These are phyloP conservation scores for Euphorbia celastroides DNA, from an alignment of 441 rosid species.

Conservation along the genomic window DNA sequence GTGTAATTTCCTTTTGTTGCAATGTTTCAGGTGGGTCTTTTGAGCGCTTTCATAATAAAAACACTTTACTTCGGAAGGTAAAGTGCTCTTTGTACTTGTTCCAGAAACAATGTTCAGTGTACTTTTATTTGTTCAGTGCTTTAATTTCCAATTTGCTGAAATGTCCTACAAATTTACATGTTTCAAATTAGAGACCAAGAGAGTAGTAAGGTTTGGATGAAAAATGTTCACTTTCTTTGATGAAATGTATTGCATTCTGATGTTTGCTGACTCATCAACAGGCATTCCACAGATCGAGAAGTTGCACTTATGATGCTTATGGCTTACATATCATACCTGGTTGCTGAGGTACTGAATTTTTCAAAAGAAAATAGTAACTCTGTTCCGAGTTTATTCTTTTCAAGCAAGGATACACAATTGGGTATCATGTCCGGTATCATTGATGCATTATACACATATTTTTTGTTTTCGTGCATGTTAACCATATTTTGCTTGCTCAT, in stretches of 20 bases:
- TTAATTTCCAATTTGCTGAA: background rate
- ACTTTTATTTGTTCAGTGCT: background rate
- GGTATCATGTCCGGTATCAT: background rate
- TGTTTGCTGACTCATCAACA: slow-evolving; percentile 21
- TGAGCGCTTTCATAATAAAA: slow-evolving; percentile 69
- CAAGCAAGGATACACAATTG: background rate
- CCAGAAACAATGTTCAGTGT: slow-evolving; percentile 3
- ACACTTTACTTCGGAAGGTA: slow-evolving; percentile 72
- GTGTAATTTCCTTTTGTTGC: slow-evolving; percentile 16
- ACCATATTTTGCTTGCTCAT: background rate
- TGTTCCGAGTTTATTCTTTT: background rate
- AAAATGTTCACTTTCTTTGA: background rate
- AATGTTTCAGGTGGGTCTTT: slow-evolving; percentile 49
- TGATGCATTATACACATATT: background rate
- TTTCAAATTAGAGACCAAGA: background rate
- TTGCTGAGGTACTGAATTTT: slow-evolving; percentile 54
- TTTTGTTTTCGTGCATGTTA: background rate
- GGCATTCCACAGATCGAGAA: slow-evolving; percentile 80
- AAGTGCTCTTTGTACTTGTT: background rate
- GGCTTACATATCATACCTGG: slow-evolving; percentile 65
- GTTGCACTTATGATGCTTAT: slow-evolving; percentile 60
- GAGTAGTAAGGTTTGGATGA: background rate
- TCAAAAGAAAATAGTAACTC: background rate
- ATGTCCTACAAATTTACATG: background rate
- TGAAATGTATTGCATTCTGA: slow-evolving; percentile 12